Evolutionary conservation across 2,329 filamentous ascomycete species (phyloP).

Genomic region (Camptophora hylomeconis): DNA sequence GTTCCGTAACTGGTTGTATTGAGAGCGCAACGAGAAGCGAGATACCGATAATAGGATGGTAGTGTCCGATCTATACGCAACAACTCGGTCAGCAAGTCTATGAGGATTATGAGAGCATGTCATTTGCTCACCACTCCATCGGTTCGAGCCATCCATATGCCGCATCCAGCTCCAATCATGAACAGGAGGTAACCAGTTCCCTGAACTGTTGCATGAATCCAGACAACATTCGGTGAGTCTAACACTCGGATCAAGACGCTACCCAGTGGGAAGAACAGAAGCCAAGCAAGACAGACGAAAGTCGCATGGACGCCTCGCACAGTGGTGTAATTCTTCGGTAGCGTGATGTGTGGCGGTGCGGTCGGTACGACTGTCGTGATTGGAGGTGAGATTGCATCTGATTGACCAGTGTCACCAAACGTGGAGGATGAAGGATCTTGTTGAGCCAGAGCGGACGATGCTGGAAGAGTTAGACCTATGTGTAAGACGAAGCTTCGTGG

Average conservation of each 20-base stretch:
- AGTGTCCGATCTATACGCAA: slow-evolving; percentile 19
- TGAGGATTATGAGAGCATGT: too few relatives aligned
- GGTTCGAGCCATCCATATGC: slow-evolving; percentile 19
- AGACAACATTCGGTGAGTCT: slow-evolving; percentile 10
- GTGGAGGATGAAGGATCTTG: too few relatives aligned
- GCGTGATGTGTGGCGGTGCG: too few relatives aligned
- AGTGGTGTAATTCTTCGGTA: slow-evolving; percentile 6
- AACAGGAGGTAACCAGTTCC: slow-evolving; percentile 15
- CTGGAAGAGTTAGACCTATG: too few relatives aligned
- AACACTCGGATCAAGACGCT: slow-evolving; percentile 18
- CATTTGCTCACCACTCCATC: too few relatives aligned
- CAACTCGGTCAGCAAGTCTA: too few relatives aligned
- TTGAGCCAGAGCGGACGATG: too few relatives aligned
- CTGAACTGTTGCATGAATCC: slow-evolving; percentile 18
- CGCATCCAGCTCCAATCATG: slow-evolving; percentile 16
- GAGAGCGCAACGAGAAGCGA: slow-evolving; percentile 18
- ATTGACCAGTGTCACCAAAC: too few relatives aligned
- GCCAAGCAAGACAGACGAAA: slow-evolving; percentile 17
- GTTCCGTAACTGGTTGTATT: slow-evolving; percentile 19
- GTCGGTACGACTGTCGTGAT: too few relatives aligned
- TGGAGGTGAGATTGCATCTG: too few relatives aligned
- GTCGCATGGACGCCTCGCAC: slow-evolving; percentile 16
- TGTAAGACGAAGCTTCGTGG: too few relatives aligned
- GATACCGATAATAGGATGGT: slow-evolving; percentile 19
- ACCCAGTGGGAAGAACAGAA: slow-evolving; percentile 19